Evolutionary conservation across 345 rosid species (phyloP).

Genomic region (Excoecaria cochinchinensis): DNA sequence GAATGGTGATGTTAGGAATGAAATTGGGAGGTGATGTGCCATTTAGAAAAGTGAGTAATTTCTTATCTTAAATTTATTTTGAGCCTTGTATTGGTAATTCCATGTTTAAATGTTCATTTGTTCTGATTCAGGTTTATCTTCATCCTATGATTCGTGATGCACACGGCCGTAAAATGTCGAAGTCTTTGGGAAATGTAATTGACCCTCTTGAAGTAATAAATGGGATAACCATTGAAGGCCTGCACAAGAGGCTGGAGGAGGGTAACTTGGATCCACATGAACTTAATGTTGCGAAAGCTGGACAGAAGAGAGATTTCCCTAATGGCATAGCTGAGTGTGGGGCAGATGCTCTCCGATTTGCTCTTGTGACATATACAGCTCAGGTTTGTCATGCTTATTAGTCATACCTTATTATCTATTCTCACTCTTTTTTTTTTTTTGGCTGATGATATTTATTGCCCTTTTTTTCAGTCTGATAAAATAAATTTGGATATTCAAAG

Average conservation of each 20-base stretch:
- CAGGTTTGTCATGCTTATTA: slow-evolving; percentile 53
- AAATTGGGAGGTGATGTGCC: slow-evolving; percentile 88
- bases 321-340: slow-evolving; percentile 96
- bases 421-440: neutral
- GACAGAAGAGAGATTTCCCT: slow-evolving; percentile 78
- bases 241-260: slow-evolving; percentile 72
- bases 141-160: slow-evolving; percentile 99
- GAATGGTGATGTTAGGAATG: slow-evolving; percentile 94
- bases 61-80: neutral
- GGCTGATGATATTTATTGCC: slow-evolving; percentile 1
- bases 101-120: neutral
- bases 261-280: slow-evolving; percentile 83
- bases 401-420: slow-evolving; percentile 4
- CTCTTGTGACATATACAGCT: slow-evolving; percentile 89
- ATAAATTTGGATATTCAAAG: slow-evolving; percentile 94
- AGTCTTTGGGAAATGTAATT: slow-evolving; percentile 86
- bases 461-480: slow-evolving; percentile 70
- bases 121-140: slow-evolving; percentile 63
- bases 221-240: slow-evolving; percentile 81
- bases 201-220: slow-evolving; percentile 93
- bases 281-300: slow-evolving; percentile 68
- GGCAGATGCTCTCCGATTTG: slow-evolving; percentile 96
- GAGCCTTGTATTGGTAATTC: neutral
- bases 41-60: slow-evolving; percentile 63
- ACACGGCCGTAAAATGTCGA: slow-evolving; percentile 95